Evolutionary conservation across 306 rosid species (phyloP).

Genomic region (Quercus wislizeni): DNA sequence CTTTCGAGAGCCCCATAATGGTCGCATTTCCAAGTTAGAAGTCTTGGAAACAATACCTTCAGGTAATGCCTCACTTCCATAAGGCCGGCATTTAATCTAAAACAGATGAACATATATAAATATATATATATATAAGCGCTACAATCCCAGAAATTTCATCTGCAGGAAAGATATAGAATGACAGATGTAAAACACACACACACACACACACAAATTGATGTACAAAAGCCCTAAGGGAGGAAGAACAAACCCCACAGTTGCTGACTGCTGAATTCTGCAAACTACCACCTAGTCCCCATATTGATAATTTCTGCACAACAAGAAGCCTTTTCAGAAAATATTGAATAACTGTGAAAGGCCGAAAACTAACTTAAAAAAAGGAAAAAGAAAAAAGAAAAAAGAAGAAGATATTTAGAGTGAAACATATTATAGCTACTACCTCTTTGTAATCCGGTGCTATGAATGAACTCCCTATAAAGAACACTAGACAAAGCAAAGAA

Average conservation of each 20-base stretch:
- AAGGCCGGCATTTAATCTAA: slow-evolving; percentile 65
- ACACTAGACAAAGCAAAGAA: slow-evolving; percentile 36
- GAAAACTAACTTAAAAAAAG: not conserved
- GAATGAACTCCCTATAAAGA: slow-evolving; percentile 37
- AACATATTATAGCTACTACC: slow-evolving; percentile 31
- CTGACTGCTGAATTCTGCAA: slow-evolving; percentile 16
- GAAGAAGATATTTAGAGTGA: not conserved
- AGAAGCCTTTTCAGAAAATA: not conserved
- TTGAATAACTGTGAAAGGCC: not conserved
- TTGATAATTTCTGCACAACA: slow-evolving; percentile 33
- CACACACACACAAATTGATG: not conserved
- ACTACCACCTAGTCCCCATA: slow-evolving; percentile 36
- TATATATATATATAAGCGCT: not conserved
- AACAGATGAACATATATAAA: slow-evolving; percentile 34
- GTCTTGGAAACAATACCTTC: slow-evolving; percentile 58
- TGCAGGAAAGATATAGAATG: not conserved
- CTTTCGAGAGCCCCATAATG: slow-evolving; percentile 51
- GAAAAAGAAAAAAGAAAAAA: not conserved
- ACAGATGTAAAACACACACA: not conserved
- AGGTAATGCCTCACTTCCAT: slow-evolving; percentile 80
- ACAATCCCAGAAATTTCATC: not conserved
- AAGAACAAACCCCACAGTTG: slow-evolving; percentile 66
- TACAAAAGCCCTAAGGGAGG: not conserved
- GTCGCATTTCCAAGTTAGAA: slow-evolving; percentile 62
- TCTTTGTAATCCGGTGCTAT: slow-evolving; percentile 42